Conservation (phyloP, 2,329 filamentous ascomycete genomes). For the Clathrospora elynae region DNA sequence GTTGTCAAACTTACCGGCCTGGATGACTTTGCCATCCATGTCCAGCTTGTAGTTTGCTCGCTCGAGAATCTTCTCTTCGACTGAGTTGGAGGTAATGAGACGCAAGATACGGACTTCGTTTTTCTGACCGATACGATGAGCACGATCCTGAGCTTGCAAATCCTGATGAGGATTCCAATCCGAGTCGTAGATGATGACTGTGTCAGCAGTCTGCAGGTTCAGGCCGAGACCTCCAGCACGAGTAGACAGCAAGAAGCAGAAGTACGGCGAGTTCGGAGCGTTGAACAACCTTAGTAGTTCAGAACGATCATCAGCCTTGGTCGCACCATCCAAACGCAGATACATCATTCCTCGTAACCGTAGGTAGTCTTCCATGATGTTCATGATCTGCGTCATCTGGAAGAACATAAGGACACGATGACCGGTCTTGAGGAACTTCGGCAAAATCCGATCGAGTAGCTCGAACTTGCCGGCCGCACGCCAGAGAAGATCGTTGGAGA, state of each 20-base stretch:
- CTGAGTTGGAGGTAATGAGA: constrained; percentile 93
- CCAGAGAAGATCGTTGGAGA: constrained; percentile 93
- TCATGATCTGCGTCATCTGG: constrained; percentile 99
- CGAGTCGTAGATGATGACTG: constrained; percentile 98
- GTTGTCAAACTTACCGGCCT: constrained; percentile 99
- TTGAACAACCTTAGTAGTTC: constrained; percentile 91
- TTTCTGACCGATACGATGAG: constrained; percentile 99
- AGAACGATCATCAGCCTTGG: constrained; percentile 95
- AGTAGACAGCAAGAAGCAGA: constrained; percentile 97
- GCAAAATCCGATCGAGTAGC: constrained; percentile 85
- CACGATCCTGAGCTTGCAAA: constrained; percentile 98
- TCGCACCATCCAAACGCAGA: constrained; percentile 91
- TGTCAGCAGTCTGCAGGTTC: constrained; percentile 96
- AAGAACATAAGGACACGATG: constrained; percentile 99
- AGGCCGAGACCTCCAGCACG: constrained; percentile 97
- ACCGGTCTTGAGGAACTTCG: constrained; percentile 88
- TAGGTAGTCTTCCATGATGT: constrained; percentile 99
- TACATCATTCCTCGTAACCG: constrained; percentile 83
- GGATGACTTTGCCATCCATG: constrained; percentile 99
- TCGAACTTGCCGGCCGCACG: constrained; percentile 97
- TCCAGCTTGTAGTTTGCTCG: constrained; percentile 97
- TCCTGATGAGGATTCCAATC: constrained; percentile 99
- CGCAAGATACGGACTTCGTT: constrained; percentile 97
- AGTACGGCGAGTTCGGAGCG: constrained; percentile 85
- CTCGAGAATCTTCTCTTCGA: constrained; percentile 98